Base-by-base conservation (phyloP, 306 rosid genomes). In the Pterocarpus macrocarpus region DNA sequence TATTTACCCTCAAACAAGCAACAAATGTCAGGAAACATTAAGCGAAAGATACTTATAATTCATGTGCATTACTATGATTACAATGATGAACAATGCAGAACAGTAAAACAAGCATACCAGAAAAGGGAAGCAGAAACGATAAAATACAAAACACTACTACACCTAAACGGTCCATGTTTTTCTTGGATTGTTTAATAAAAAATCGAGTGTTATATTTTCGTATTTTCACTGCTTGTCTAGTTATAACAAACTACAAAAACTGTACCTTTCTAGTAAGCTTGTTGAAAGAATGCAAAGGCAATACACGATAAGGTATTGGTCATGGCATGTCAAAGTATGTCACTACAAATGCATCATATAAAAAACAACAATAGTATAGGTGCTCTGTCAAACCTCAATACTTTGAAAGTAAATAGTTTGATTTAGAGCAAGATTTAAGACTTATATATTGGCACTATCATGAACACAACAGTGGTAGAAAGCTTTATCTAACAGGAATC, bases 1-100 rank as follows among this genome's bases (percentile, higher is more conserved):
- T 34, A 78, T 30, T 83, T 69, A 3, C 57, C 5, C 79, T 65
- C 36, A 55, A 7, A 73, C 44, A 47, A 33, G 47, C 52, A 85
- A 72, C 47, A 44, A 67, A 57, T 33, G 13, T 28, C 69, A 6
- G 49, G 28, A 70, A 82, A 9, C n/a, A 7, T 62, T 33, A 73
- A n/a, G 56, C 63, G 62, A 38, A 45, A 62, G 59, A 71, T 76
- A 6, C 55, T 64, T 32, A 43, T 61, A 36, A 61, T 22, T 22
- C 28, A 22, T 0, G 28, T 64, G 67, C 39, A 76, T 75, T 50
- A 35, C 61, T 66, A 62, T 45, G 33, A 69, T 36, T 12, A 38
- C 43, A 49, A 39, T 10, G 28, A 62, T 62, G 41, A 64, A 49
- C 13, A 38, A 62, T 62, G 67, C 61, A 28, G 50, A 82, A 59